Conservation (phyloP, 805 yeast genomes). For the Myxozyma melibiosi region DNA sequence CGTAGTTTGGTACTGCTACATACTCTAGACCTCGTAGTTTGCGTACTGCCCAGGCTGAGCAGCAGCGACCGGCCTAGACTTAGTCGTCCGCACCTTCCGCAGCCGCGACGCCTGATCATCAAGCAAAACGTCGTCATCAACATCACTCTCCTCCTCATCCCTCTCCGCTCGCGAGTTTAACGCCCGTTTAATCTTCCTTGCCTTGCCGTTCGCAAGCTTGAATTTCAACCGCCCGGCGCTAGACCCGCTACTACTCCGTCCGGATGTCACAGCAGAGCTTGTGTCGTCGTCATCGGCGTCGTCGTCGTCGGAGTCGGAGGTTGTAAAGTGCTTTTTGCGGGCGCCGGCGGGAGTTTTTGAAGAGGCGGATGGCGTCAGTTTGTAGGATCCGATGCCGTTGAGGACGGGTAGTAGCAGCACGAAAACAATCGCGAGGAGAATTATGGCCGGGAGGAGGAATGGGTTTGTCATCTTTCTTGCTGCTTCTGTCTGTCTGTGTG, state of each 20-base stretch:
- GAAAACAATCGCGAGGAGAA: constrained; percentile 5
- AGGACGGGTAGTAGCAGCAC: constrained; percentile 20
- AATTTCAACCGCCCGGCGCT: too few relatives aligned
- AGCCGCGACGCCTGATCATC: too few relatives aligned
- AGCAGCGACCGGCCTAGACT: too few relatives aligned
- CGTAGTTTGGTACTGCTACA: too few relatives aligned
- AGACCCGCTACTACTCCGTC: too few relatives aligned
- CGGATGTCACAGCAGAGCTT: not conserved
- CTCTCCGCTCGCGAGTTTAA: too few relatives aligned
- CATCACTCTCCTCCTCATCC: too few relatives aligned
- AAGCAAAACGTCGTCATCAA: too few relatives aligned
- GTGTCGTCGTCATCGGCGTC: not conserved
- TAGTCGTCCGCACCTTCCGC: too few relatives aligned
- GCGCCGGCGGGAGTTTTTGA: not conserved
- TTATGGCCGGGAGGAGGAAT: constrained; percentile 7
- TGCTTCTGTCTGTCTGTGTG: not conserved
- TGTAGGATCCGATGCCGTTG: constrained; percentile 22
- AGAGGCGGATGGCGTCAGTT: constrained; percentile 2
- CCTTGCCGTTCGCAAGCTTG: constrained; percentile 3
- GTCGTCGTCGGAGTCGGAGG: too few relatives aligned
- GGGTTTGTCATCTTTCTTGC: constrained; percentile 5
- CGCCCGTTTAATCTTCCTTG: not conserved
- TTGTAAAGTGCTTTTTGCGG: not conserved
- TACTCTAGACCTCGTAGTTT: too few relatives aligned
- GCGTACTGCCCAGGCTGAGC: too few relatives aligned